Evolutionary conservation across 129 eudicot species (phyloP).

Genomic region (Silybum marianum): DNA sequence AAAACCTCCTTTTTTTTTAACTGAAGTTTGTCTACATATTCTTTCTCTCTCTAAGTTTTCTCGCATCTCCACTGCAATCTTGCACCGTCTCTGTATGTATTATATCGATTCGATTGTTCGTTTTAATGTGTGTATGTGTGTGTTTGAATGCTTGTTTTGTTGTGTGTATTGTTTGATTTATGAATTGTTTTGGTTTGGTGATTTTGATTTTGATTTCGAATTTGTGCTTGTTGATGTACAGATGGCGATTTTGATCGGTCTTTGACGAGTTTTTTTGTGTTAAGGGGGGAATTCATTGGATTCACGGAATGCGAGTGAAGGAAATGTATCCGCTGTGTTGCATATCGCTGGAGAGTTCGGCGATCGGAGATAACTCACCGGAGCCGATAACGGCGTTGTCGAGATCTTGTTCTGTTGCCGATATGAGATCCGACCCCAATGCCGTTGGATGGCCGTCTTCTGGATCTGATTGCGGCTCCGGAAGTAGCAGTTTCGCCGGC

Average conservation of each 20-base stretch:
- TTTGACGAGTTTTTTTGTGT: neutral
- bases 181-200: neutral
- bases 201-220: neutral
- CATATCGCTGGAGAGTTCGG: conserved; percentile 58
- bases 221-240: neutral
- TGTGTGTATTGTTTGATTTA: neutral
- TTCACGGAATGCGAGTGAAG: conserved; percentile 66
- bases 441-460: conserved; percentile 46
- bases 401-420: conserved; percentile 49
- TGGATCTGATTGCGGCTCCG: conserved; percentile 59
- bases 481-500: conserved; percentile 65
- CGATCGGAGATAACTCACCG: conserved; percentile 73
- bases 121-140: neutral
- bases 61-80: conserved; percentile 26
- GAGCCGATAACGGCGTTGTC: conserved; percentile 57
- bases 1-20: neutral
- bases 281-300: neutral
- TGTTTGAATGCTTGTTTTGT: neutral
- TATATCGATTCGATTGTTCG: neutral
- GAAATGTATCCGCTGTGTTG: conserved; percentile 82
- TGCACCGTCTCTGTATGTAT: conserved; percentile 1
- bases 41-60: conserved; percentile 28
- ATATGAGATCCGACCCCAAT: conserved; percentile 67
- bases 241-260: conserved; percentile 31
- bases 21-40: neutral